Conservation (phyloP, 371 early-diverging fungal genomes). For the Funneliformis caledonium region DNA sequence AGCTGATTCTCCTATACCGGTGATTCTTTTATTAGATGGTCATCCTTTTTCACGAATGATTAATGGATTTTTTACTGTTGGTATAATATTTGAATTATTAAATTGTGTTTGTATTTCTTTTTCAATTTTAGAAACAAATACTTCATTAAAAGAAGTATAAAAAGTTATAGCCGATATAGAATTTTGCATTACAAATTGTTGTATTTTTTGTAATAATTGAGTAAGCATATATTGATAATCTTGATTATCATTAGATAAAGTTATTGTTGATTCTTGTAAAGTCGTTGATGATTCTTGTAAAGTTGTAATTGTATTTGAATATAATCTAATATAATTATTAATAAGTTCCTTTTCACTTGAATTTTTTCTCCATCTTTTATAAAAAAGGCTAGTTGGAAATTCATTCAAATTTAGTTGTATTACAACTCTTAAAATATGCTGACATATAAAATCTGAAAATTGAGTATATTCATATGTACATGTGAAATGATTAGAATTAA, state of each 20-base stretch:
- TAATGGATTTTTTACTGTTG: slow-evolving; percentile 20
- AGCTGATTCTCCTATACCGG: neutral
- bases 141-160: neutral
- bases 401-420: slow-evolving; percentile 19
- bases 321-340: neutral
- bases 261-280: no score
- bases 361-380: slow-evolving; percentile 7
- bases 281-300: no score
- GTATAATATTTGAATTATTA: neutral
- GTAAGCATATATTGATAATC: slow-evolving; percentile 13
- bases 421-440: neutral
- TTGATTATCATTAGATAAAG: no score
- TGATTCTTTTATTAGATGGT: slow-evolving; percentile 8
- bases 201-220: neutral
- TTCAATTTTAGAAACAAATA: neutral
- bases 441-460: neutral
- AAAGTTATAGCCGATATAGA: neutral
- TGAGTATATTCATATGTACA: neutral
- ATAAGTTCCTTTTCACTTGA: neutral
- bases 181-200: neutral
- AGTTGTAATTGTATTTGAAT: no score
- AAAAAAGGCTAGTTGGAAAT: neutral
- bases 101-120: neutral
- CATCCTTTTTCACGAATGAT: neutral
- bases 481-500: neutral